Conservation (phyloP, 75 land plant genomes). For the Selaginella moellendorffii region DNA sequence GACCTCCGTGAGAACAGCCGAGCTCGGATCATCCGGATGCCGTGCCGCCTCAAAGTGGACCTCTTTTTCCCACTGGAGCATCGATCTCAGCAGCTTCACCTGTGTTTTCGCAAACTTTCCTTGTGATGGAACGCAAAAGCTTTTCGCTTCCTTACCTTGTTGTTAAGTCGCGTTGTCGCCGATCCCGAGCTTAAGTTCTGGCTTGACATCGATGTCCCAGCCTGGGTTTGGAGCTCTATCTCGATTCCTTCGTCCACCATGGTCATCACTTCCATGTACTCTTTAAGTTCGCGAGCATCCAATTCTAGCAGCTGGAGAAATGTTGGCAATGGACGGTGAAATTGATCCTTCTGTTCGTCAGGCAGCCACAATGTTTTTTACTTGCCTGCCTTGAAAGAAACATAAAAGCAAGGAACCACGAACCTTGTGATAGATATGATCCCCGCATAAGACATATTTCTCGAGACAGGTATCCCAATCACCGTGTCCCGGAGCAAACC, state of each 20-base stretch:
- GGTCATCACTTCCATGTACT: slow-evolving; percentile 63
- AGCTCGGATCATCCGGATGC: slow-evolving; percentile 14
- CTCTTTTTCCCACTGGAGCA: slow-evolving; percentile 92
- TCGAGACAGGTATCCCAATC: slow-evolving; percentile 91
- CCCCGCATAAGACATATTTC: slow-evolving; percentile 74
- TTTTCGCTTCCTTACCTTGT: slow-evolving; percentile 36
- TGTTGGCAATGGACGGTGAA: slow-evolving; percentile 64
- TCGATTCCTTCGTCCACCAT: slow-evolving; percentile 66
- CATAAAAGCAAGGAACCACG: neutral
- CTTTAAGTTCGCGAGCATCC: slow-evolving; percentile 49
- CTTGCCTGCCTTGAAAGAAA: neutral
- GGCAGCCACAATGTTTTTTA: neutral
- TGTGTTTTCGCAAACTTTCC: no score
- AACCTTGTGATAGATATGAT: slow-evolving; percentile 90
- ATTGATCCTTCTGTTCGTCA: slow-evolving; percentile 76
- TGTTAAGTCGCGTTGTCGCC: slow-evolving; percentile 39
- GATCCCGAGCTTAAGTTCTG: slow-evolving; percentile 9
- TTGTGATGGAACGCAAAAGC: no score
- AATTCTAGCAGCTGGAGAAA: slow-evolving; percentile 74
- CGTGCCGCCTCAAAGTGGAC: slow-evolving; percentile 37
- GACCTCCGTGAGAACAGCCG: slow-evolving; percentile 49
- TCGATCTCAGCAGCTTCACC: slow-evolving; percentile 73
- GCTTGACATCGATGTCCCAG: neutral
- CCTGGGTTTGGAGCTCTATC: slow-evolving; percentile 11
- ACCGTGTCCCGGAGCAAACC: slow-evolving; percentile 97